Percentiles rank a stretch among this genome's conserved stretches.
phyloP scores from a whole-genome alignment of 148 eudicot genomes.

The Rhododendron kiyosumense region DNA sequence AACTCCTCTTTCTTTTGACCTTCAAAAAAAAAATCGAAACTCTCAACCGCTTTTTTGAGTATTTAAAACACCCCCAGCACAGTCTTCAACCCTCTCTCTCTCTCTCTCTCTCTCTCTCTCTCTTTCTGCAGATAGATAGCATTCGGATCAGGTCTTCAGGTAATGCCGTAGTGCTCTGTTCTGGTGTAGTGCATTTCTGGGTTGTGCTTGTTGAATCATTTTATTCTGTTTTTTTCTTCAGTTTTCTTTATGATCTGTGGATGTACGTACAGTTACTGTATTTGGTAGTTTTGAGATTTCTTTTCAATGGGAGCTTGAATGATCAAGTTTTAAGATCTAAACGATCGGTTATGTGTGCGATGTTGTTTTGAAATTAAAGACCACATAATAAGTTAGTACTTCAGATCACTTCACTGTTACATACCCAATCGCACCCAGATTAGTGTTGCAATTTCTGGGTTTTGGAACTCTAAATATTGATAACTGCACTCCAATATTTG shows the following conservation, averaged over 20 bases:
- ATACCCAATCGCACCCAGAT: not conserved
- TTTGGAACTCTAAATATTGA: not conserved
- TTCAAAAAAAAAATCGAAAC: not conserved
- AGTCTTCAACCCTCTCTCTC: not conserved
- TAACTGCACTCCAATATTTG: not conserved
- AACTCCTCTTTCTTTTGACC: no score
- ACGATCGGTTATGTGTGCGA: not conserved
- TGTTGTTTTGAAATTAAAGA: not conserved
- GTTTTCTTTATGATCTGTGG: not conserved
- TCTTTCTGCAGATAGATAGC: not conserved
- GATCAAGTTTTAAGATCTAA: not conserved
- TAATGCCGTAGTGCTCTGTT: not conserved
- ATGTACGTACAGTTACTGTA: not conserved
- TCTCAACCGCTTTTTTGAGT: not conserved
- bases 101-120: conserved; percentile 2
- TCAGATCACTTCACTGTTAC: not conserved
- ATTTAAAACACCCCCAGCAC: conserved; percentile 4
- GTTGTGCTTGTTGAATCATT: not conserved
- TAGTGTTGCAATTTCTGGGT: not conserved
- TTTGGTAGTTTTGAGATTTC: not conserved
- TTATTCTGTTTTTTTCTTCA: not conserved
- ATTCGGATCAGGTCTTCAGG: conserved; percentile 7
- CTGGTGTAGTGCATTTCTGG: not conserved
- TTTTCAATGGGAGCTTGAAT: not conserved
- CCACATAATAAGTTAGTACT: not conserved